phyloP scores from a whole-genome alignment of 768 basidiomycete genomes.

The Coprinellus micaceus region DNA sequence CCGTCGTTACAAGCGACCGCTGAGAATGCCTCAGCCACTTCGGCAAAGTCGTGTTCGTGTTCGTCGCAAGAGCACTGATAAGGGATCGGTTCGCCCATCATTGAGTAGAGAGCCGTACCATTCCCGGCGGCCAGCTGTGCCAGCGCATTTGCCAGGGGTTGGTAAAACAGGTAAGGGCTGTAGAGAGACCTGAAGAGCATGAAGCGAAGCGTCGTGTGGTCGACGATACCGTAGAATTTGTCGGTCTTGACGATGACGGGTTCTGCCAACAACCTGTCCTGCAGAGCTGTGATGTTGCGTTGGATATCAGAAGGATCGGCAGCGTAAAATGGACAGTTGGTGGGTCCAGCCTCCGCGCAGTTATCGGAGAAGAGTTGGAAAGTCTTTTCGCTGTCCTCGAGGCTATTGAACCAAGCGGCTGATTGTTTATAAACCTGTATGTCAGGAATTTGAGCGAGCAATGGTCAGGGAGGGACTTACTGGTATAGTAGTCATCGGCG shows the following conservation, averaged over 20 bases:
- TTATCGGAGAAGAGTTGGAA: slow-evolving; percentile 33
- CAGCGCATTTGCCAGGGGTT: slow-evolving; percentile 30
- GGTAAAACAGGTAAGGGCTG: slow-evolving; percentile 30
- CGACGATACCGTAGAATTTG: slow-evolving; percentile 32
- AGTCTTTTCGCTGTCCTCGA: slow-evolving; percentile 33
- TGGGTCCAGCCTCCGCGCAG: slow-evolving; percentile 35
- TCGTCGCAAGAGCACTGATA: neutral
- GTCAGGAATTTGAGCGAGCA: neutral
- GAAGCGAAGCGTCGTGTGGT: slow-evolving; percentile 28
- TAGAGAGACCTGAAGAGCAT: slow-evolving; percentile 32
- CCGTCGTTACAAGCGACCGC: neutral
- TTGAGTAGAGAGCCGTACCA: slow-evolving; percentile 5
- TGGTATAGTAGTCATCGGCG: slow-evolving; percentile 34
- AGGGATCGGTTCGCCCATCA: neutral
- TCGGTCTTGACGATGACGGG: slow-evolving; percentile 32
- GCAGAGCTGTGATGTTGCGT: slow-evolving; percentile 31
- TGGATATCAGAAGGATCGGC: slow-evolving; percentile 28
- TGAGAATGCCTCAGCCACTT: neutral
- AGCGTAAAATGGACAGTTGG: slow-evolving; percentile 35
- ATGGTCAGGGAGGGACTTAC: slow-evolving; percentile 19
- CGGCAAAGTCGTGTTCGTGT: neutral
- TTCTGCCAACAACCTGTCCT: slow-evolving; percentile 22
- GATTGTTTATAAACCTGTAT: no score
- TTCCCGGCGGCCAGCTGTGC: slow-evolving; percentile 32
- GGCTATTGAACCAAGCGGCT: slow-evolving; percentile 32